phyloP scores from a whole-genome alignment of 2,329 filamentous ascomycete genomes.

The Talaromyces rugulosus region DNA sequence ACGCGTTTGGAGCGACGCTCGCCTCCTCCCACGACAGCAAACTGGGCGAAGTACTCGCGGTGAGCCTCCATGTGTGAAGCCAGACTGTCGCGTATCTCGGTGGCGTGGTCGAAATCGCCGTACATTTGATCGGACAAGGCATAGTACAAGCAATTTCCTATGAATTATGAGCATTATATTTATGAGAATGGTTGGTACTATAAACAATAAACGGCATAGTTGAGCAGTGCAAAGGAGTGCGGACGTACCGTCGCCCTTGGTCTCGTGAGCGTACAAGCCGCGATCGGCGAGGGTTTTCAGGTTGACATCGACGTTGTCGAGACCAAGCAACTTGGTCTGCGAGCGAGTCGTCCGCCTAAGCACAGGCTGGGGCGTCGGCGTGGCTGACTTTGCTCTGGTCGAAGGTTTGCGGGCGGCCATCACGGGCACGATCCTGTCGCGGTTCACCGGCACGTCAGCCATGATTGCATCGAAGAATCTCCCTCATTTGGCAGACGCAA shows the following conservation, averaged over 20 bases:
- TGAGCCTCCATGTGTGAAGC: slow-evolving; percentile 61
- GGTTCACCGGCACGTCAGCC: slow-evolving; percentile 32
- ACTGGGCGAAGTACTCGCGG: slow-evolving; percentile 60
- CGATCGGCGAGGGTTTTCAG: slow-evolving; percentile 43
- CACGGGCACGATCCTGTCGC: slow-evolving; percentile 41
- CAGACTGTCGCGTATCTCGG: slow-evolving; percentile 55
- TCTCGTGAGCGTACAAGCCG: slow-evolving; percentile 57
- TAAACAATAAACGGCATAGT: not conserved
- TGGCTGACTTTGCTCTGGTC: slow-evolving; percentile 16
- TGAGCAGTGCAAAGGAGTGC: not conserved
- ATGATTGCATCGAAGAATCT: slow-evolving; percentile 32
- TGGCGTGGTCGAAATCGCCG: slow-evolving; percentile 55
- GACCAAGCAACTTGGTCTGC: slow-evolving; percentile 5
- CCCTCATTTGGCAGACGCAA: slow-evolving; percentile 29
- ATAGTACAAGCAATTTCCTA: slow-evolving; percentile 68
- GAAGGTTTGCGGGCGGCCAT: slow-evolving; percentile 24
- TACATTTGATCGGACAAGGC: slow-evolving; percentile 65
- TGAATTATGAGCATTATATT: not conserved
- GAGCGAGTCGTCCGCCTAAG: slow-evolving; percentile 8
- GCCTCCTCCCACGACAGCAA: slow-evolving; percentile 55
- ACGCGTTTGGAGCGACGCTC: slow-evolving; percentile 55
- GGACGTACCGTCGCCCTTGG: slow-evolving; percentile 59
- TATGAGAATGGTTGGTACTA: not conserved
- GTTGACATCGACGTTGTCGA: slow-evolving; percentile 7
- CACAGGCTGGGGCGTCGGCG: not conserved